phyloP scores from a whole-genome alignment of 2,329 filamentous ascomycete genomes.

The Cladorrhinum sp. region DNA sequence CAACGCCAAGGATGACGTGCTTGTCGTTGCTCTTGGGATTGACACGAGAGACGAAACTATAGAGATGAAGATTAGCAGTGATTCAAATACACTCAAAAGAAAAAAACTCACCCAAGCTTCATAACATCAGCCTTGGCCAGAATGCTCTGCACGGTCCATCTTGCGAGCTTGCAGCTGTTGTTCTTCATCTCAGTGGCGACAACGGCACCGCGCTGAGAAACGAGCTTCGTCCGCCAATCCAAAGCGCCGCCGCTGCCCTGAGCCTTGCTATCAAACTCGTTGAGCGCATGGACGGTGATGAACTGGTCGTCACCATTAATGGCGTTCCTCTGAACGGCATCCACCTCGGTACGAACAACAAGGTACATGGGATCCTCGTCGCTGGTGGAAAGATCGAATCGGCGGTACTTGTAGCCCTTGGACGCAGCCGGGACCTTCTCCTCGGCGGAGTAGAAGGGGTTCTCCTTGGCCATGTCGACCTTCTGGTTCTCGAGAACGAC shows the following conservation, averaged over 20 bases:
- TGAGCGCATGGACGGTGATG: slow-evolving; percentile 90
- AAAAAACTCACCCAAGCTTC: slow-evolving; percentile 79
- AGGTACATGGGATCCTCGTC: slow-evolving; percentile 93
- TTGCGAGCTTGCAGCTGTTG: slow-evolving; percentile 97
- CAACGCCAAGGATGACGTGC: slow-evolving; percentile 91
- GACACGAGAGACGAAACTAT: slow-evolving; percentile 87
- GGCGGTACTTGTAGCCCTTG: slow-evolving; percentile 98
- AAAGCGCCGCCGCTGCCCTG: slow-evolving; percentile 91
- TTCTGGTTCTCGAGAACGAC: slow-evolving; percentile 82
- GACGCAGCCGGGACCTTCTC: slow-evolving; percentile 91
- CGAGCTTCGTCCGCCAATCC: slow-evolving; percentile 95
- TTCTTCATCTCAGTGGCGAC: slow-evolving; percentile 99
- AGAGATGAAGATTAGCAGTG: slow-evolving; percentile 27
- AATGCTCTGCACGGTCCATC: slow-evolving; percentile 97
- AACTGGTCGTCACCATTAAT: slow-evolving; percentile 89
- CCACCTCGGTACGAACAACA: slow-evolving; percentile 90
- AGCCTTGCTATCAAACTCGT: slow-evolving; percentile 98
- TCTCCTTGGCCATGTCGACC: slow-evolving; percentile 80
- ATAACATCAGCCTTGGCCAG: slow-evolving; percentile 96
- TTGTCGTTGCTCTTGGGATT: slow-evolving; percentile 91
- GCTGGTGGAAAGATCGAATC: slow-evolving; percentile 92
- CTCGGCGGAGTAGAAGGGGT: slow-evolving; percentile 93
- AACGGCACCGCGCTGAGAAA: slow-evolving; percentile 91
- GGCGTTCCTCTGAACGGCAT: slow-evolving; percentile 93
- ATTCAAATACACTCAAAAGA: neutral